Base-by-base conservation (phyloP, 306 rosid genomes). In the Quercus alba region DNA sequence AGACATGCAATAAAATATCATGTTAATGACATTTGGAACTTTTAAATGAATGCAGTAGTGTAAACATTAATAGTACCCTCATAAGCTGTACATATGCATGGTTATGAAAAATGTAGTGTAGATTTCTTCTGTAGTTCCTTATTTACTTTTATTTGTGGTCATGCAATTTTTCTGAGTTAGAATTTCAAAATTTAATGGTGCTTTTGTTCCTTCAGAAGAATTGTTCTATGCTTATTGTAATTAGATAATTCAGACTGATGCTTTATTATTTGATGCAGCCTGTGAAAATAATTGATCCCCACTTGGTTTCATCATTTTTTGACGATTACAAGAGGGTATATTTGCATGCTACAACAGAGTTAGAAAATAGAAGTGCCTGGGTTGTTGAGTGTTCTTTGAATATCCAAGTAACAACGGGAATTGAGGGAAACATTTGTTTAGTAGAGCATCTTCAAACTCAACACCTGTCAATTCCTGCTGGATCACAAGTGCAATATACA, bases 211-310 rank as follows among this genome's bases (percentile, higher is more conserved):
- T 30, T 72, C 77, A 58, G 57, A 70, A 33, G 75, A 58, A 74
- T 84, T 38, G 80, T 83, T 85, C 71, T 49, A 41, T 23, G 77
- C 17, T 77, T 68, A 73, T 54, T 77, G 26, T 84, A 54, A 26
- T 59, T 15, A 63, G 72, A 67, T 67, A 33, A 35, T 21, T 54
- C 20, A 5, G 31, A 31, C 38, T 51, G 17, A 58, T 55, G 30
- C 46, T 5, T 28, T 69, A 46, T 55, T 57, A 12, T 86, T 86
- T 88, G 46, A 31, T 88, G 94, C 97, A 92, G 98, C 98, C 98
- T 17, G 94, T 94, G 70, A 94, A 91, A 83, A 75, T 94, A 79
- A 81, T 92, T 80, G 97, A 94, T 83, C 98, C 97, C 59, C 98
- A 94, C 94, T 87, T 94, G 89, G 97, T 91, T 79, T 88, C 98